These are phyloP conservation scores for Pseudocohnilembus persalinus DNA, from an alignment of 169 alveolate genomes.

Conservation along the genomic window DNA sequence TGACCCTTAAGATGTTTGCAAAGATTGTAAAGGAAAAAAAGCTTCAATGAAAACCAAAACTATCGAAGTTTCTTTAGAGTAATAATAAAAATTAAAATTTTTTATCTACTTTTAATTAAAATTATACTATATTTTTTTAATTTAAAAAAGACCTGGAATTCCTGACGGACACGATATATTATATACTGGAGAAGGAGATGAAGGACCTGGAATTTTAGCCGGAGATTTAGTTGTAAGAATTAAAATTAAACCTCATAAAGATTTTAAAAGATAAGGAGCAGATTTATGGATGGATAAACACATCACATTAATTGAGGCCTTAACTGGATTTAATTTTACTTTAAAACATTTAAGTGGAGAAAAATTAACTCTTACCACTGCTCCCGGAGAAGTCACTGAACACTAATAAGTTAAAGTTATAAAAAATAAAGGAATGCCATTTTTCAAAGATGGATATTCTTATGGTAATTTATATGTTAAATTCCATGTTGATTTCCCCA, in stretches of 20 bases:
- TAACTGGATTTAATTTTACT: conserved; percentile 77
- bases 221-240: conserved; percentile 77
- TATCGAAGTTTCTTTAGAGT: conserved; percentile 44
- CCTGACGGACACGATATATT: conserved; percentile 45
- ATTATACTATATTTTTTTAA: too few relatives aligned
- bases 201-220: conserved; percentile 74
- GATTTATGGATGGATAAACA: conserved; percentile 69
- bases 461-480: conserved; percentile 76
- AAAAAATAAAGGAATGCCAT: conserved; percentile 85
- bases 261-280: conserved; percentile 80
- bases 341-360: conserved; percentile 79
- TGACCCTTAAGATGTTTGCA: conserved; percentile 49
- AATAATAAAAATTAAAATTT: neutral
- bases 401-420: conserved; percentile 55
- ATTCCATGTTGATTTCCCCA: conserved; percentile 80
- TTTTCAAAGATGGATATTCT: conserved; percentile 67
- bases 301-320: conserved; percentile 78
- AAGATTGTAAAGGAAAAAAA: conserved; percentile 45
- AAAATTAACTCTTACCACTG: conserved; percentile 54
- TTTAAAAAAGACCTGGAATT: conserved; percentile 49
- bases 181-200: conserved; percentile 59
- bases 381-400: conserved; percentile 76
- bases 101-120: neutral
- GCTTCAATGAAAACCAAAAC: conserved; percentile 30
- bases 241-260: conserved; percentile 55